Base-by-base conservation (phyloP, 2,329 filamentous ascomycete species). In the Pseudogymnoascus sp. region DNA sequence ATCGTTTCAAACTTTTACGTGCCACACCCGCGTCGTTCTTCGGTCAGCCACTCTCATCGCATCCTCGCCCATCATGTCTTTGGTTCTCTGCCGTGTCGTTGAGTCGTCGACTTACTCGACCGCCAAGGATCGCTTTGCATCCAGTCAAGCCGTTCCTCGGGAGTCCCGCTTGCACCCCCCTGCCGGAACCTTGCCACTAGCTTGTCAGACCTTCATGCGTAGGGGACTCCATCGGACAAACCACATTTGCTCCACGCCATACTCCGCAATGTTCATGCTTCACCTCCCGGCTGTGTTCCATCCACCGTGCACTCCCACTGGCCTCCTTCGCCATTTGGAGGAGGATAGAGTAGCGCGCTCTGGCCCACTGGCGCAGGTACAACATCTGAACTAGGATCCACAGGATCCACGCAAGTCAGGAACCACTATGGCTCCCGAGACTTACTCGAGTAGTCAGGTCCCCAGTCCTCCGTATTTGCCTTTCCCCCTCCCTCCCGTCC, bases 211-310 rank as follows among this genome's bases (percentile, higher is more conserved):
- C 17, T 55, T 55, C 29, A 55, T 55, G 48, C 29, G 48, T 55
- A 55, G 48, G 48, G 48, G 48, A 55, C 48, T 55, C 29, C 29
- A 55, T 55, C 48, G 48, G 48, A 55, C 48, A 55, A 55, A 55
- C 48, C 48, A 55, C 48, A 55, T 55, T 55, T 55, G 48, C 48
- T 55, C 48, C 48, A 55, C 48, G 29, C 48, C 48, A 55, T 55
- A 17, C 48, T 55, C 48, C 48, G 48, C 48, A 55, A 55, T 55
- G 9, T 55, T 55, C 29, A 55, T 55, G 48, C 48, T 55, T 55
- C 48, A 55, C 48, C 29, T 55, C 9, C 48, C 48, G 29, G 29
- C 48, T 55, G n/a, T 35, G 48, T 10, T 33, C 48, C 29, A 6
- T 7, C 48, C 29, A 55, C 29, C 48, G 29, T 55, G 48, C 48